Percentiles rank a stretch among this genome's conserved stretches.
Conservation (phyloP, 1,284 basidiomycete genomes). For the Sutorius eximius region DNA sequence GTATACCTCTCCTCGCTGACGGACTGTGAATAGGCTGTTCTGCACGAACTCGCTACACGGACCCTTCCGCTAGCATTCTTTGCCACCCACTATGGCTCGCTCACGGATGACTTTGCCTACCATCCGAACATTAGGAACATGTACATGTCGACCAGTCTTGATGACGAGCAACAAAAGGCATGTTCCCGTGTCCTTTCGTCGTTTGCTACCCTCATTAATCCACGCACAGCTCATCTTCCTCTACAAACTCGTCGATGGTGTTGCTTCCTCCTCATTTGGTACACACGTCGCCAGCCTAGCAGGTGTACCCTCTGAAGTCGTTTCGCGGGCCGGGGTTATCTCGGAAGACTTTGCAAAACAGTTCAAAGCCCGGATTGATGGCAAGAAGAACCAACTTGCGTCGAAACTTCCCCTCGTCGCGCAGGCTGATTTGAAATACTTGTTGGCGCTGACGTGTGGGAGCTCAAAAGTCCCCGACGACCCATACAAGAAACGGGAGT, state of each 20-base stretch:
- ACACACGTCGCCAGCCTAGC: constrained; percentile 89
- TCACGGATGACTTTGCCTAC: constrained; percentile 85
- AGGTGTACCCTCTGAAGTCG: constrained; percentile 78
- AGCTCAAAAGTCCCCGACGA: constrained; percentile 52
- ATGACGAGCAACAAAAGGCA: constrained; percentile 86
- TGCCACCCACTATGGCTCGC: constrained; percentile 84
- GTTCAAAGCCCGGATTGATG: constrained; percentile 75
- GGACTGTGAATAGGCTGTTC: constrained; percentile 61
- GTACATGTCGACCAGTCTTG: constrained; percentile 92
- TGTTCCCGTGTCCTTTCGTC: constrained; percentile 12
- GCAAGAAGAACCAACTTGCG: constrained; percentile 54
- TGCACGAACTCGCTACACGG: constrained; percentile 90
- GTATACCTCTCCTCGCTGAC: constrained; percentile 6
- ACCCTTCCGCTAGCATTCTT: constrained; percentile 85
- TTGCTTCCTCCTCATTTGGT: constrained; percentile 90
- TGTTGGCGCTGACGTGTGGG: constrained; percentile 60
- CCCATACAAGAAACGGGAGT: constrained; percentile 48
- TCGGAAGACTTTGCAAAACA: constrained; percentile 86
- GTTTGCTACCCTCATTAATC: background rate
- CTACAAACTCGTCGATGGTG: constrained; percentile 88
- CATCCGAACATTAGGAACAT: constrained; percentile 92
- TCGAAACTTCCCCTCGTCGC: constrained; percentile 70
- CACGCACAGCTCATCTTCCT: constrained; percentile 76
- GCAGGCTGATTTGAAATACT: constrained; percentile 86
- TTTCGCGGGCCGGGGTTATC: constrained; percentile 83